These are phyloP conservation scores for Kurtzmaniella natalensis DNA, from an alignment of 1,139 yeast species.

Conservation along the genomic window DNA sequence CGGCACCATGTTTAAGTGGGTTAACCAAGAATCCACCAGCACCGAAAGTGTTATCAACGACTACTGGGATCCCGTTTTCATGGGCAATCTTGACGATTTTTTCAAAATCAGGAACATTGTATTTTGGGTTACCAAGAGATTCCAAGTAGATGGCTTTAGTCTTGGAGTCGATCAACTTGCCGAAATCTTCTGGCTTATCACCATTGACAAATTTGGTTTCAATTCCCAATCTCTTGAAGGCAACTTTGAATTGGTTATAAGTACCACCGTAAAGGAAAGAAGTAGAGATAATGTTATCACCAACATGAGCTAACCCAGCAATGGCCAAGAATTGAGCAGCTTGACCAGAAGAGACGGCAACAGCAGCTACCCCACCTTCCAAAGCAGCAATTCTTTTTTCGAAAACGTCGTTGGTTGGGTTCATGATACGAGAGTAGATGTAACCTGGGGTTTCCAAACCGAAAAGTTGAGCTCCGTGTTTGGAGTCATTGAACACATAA, in stretches of 20 bases:
- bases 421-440: conserved; percentile 85
- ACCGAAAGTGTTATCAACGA: conserved; percentile 96
- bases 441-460: conserved; percentile 79
- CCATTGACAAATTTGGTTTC: conserved; percentile 81
- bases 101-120: conserved; percentile 89
- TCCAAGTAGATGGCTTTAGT: conserved; percentile 91
- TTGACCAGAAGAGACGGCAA: conserved; percentile 92
- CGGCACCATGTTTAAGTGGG: conserved; percentile 89
- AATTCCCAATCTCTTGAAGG: conserved; percentile 84
- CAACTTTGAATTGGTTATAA: conserved; percentile 89
- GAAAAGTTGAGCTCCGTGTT: conserved; percentile 88
- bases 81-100: conserved; percentile 74
- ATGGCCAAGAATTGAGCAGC: conserved; percentile 90
- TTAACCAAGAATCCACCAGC: conserved; percentile 89
- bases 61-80: conserved; percentile 83
- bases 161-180: conserved; percentile 66
- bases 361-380: conserved; percentile 88
- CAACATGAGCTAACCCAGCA: conserved; percentile 78
- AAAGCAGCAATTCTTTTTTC: conserved; percentile 90
- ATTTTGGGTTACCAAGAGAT: conserved; percentile 91
- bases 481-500: conserved; percentile 78
- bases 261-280: conserved; percentile 96
- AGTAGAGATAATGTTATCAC: conserved; percentile 86
- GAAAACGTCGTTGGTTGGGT: conserved; percentile 88
- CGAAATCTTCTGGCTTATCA: conserved; percentile 67